Conservation (phyloP, 441 rosid genomes). For the Eruca vesicaria region DNA sequence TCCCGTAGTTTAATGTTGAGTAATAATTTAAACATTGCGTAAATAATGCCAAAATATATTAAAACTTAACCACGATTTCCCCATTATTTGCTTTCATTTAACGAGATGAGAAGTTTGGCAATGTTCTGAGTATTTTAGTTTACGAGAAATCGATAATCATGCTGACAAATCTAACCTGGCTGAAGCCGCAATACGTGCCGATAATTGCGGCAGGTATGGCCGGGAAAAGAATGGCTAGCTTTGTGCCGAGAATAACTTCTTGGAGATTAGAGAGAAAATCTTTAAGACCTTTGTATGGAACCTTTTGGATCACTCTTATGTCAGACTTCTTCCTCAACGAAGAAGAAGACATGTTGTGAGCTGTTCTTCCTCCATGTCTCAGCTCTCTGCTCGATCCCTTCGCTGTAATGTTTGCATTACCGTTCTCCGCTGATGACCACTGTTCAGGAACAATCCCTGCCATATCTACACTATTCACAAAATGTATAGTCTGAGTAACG, state of each 20-base stretch:
- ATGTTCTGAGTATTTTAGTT: too few species aligned
- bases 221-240: constrained; percentile 55
- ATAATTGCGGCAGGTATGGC: constrained; percentile 52
- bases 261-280: constrained; percentile 47
- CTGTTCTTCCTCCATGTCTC: constrained; percentile 28
- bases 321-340: constrained; percentile 50
- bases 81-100: too few species aligned
- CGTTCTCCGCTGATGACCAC: constrained; percentile 25
- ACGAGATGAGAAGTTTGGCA: too few species aligned
- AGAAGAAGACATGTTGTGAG: constrained; percentile 46
- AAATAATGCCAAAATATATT: too few species aligned
- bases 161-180: constrained; percentile 34
- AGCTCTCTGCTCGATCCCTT: constrained; percentile 27
- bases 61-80: too few species aligned
- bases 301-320: constrained; percentile 36
- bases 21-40: background rate
- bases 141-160: too few species aligned
- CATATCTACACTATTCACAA: constrained; percentile 1
- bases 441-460: constrained; percentile 16
- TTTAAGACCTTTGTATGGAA: constrained; percentile 39
- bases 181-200: constrained; percentile 44
- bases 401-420: background rate
- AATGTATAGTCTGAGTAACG: background rate
- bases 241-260: constrained; percentile 61
- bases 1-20: background rate